Base-by-base conservation (phyloP, 306 rosid genomes). In the Abrus precatorius region DNA sequence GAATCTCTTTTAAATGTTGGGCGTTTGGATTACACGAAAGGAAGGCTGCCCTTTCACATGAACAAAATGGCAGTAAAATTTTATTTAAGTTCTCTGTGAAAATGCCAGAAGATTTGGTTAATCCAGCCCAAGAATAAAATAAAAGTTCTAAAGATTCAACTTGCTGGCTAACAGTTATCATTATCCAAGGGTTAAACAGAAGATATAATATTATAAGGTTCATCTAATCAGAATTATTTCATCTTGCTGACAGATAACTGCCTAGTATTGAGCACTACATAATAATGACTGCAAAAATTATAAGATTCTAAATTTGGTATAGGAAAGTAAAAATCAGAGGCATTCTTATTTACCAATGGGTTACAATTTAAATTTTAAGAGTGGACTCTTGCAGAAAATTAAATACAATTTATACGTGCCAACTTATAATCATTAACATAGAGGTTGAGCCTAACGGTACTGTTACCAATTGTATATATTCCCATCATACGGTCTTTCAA, bases 101-200 rank as follows among this genome's bases (percentile, higher is more conserved):
- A 69, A 14, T 30, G 27, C 3, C 27, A 11, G 29, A 81, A 33
- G 28, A 33, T 74, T 63, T 14, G 32, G 55, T 43, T 43, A 67
- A 67, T 67, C 54, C 36, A 59, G 44, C 60, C 45, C 33, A 79
- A 60, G 54, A 60, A 70, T 55, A 48, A 78, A 67, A 69, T 10
- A 45, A 32, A 50, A 50, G 60, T 60, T 48, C 74, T 54, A n/a
- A 41, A 62, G 38, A 13, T 4, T 62, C 63, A 45, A 71, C 53
- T 38, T 27, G 13, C 66, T 44, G 13, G 52, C 30, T 44, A 62
- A 62, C 47, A 52, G 34, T 69, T 34, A 47, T 14, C 71, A 47
- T 75, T 36, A 7, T 49, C 64, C 14, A 32, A 34, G 47, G 53
- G 59, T 74, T 9, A 33, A 73, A 66, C 30, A 47, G 13, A 43